Conservation (phyloP, 1,284 basidiomycete species). For the Sporisorium scitamineum region DNA sequence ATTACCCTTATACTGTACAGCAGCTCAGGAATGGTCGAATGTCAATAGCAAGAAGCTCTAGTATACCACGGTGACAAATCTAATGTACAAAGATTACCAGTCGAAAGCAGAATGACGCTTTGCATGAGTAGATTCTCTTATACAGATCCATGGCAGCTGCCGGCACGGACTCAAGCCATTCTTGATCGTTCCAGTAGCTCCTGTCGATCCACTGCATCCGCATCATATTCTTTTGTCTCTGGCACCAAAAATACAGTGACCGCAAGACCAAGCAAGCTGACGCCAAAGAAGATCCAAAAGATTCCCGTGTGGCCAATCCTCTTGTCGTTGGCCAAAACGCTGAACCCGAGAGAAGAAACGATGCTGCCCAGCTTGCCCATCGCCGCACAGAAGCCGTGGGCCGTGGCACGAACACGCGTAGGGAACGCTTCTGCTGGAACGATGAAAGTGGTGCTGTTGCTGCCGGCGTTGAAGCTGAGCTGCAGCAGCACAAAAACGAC, state of each 20-base stretch:
- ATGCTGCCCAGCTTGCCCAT: conserved; percentile 72
- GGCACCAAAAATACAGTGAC: conserved; percentile 44
- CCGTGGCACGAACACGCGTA: conserved; percentile 75
- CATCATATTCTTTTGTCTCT: conserved; percentile 58
- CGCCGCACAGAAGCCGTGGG: conserved; percentile 71
- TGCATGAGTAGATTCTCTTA: not conserved
- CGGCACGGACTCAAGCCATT: conserved; percentile 21
- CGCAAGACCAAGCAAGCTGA: conserved; percentile 44
- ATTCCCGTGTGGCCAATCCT: conserved; percentile 41
- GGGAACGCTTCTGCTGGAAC: conserved; percentile 82
- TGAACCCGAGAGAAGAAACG: conserved; percentile 69
- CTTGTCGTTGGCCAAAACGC: conserved; percentile 24
- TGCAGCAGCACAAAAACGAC: conserved; percentile 80
- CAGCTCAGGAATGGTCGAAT: not conserved
- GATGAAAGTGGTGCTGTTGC: conserved; percentile 83
- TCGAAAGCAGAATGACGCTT: not conserved
- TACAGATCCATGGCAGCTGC: not conserved
- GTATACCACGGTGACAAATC: not conserved
- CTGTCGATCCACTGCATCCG: conserved; percentile 54
- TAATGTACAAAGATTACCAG: not conserved
- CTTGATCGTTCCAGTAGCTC: conserved; percentile 40
- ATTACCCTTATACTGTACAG: not conserved
- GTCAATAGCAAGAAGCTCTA: not conserved
- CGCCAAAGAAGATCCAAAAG: conserved; percentile 58
- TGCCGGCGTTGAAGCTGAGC: conserved; percentile 72